These are phyloP conservation scores for Fusarium sp. DNA, from an alignment of 2,329 filamentous ascomycete species.

Conservation along the genomic window DNA sequence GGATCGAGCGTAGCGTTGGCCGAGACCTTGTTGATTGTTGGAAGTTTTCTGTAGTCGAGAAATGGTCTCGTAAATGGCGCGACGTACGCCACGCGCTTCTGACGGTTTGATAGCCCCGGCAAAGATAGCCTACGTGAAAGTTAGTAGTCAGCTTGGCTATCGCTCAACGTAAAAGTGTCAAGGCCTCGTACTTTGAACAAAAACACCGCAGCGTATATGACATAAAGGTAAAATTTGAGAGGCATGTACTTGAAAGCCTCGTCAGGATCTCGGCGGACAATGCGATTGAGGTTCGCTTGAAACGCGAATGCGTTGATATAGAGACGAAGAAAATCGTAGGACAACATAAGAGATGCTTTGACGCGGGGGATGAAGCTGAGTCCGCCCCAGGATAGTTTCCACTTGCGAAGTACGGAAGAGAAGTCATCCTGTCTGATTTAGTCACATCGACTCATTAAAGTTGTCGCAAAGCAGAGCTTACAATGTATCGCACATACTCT, in stretches of 20 bases:
- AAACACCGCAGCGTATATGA: conserved; percentile 75
- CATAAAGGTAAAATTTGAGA: conserved; percentile 73
- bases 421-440: conserved; percentile 70
- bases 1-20: conserved; percentile 72
- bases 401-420: conserved; percentile 75
- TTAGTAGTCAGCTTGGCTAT: neutral
- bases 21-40: conserved; percentile 70
- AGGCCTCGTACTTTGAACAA: conserved; percentile 69
- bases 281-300: conserved; percentile 74
- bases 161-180: fast-evolving
- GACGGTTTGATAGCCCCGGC: conserved; percentile 71
- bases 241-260: conserved; percentile 75
- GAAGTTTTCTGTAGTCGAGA: conserved; percentile 72
- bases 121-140: conserved; percentile 4
- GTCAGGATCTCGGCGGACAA: conserved; percentile 63
- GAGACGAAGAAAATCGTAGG: conserved; percentile 79
- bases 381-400: conserved; percentile 79
- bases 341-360: conserved; percentile 77
- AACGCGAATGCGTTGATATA: conserved; percentile 85
- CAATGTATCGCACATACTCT: conserved; percentile 80
- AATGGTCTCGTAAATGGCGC: conserved; percentile 71
- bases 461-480: conserved; percentile 30
- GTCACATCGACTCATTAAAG: neutral
- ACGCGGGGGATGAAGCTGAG: conserved; percentile 75
- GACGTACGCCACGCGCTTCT: conserved; percentile 69